Conservation (phyloP, 768 basidiomycete genomes). For the Mycena epipterygia region DNA sequence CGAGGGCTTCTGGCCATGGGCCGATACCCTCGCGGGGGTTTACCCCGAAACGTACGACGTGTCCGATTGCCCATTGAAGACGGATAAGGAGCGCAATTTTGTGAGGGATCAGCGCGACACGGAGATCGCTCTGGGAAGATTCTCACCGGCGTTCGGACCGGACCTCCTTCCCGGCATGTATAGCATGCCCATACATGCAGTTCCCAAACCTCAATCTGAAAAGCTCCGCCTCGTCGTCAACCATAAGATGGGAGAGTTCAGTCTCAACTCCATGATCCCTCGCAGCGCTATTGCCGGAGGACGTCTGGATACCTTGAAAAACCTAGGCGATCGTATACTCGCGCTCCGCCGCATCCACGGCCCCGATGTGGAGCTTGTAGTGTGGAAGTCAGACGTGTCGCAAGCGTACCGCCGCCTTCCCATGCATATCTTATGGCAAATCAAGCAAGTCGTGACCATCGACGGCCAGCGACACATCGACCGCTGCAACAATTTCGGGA, state of each 20-base stretch:
- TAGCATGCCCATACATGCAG: conserved; percentile 51
- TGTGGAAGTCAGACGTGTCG: conserved; percentile 56
- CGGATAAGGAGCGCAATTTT: conserved; percentile 39
- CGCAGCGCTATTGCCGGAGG: conserved; percentile 38
- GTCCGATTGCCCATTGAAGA: conserved; percentile 34
- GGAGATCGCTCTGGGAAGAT: conserved; percentile 42
- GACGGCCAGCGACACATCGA: conserved; percentile 26
- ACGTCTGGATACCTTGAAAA: conserved; percentile 50
- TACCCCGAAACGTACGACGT: conserved; percentile 44
- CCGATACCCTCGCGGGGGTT: conserved; percentile 37
- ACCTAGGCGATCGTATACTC: conserved; percentile 44
- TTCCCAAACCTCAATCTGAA: conserved; percentile 51
- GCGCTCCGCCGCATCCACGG: conserved; percentile 25
- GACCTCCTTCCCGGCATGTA: conserved; percentile 60
- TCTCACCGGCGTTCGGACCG: conserved; percentile 48
- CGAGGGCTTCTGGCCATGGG: conserved; percentile 63
- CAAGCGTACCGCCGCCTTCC: conserved; percentile 46
- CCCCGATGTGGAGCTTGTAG: conserved; percentile 30
- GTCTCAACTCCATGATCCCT: conserved; percentile 53
- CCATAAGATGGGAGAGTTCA: conserved; percentile 50
- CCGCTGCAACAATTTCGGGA: conserved; percentile 34
- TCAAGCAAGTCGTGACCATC: conserved; percentile 44
- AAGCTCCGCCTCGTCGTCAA: conserved; percentile 55
- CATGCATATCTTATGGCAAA: conserved; percentile 46
- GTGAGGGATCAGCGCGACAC: conserved; percentile 41